Evolutionary conservation across 371 early-diverging fungal genomes (phyloP).

Genomic region (Massospora cicadina): DNA sequence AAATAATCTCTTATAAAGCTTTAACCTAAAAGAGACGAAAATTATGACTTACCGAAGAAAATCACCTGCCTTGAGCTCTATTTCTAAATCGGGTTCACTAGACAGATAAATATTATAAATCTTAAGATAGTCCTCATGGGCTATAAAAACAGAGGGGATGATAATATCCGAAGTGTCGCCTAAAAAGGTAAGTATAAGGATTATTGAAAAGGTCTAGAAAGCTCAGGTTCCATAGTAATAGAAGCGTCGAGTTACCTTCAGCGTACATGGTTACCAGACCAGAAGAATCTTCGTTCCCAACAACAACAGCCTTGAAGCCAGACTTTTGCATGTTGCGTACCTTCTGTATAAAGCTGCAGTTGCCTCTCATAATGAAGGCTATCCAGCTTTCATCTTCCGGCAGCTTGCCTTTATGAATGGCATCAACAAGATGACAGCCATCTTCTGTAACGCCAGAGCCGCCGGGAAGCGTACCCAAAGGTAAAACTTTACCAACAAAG

Average conservation of each 20-base stretch:
- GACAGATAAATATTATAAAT: slow-evolving; percentile 23
- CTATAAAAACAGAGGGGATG: slow-evolving; percentile 58
- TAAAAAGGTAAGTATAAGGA: slow-evolving; percentile 14
- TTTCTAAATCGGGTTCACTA: slow-evolving; percentile 22
- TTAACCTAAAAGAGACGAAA: too few species aligned
- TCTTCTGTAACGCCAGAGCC: slow-evolving; percentile 4
- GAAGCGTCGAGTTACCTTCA: slow-evolving; percentile 27
- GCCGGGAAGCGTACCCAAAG: slow-evolving; percentile 13
- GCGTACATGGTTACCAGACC: slow-evolving; percentile 83
- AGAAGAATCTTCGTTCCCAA: slow-evolving; percentile 58
- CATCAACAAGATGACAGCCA: slow-evolving; percentile 1
- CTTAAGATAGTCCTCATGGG: slow-evolving; percentile 36
- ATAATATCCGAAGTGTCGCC: slow-evolving; percentile 50
- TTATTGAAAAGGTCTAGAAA: too few species aligned
- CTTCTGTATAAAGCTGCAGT: slow-evolving; percentile 72
- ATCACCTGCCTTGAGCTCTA: slow-evolving; percentile 20
- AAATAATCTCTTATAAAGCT: too few species aligned
- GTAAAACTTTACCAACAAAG: slow-evolving; percentile 20
- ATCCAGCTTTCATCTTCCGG: slow-evolving; percentile 38
- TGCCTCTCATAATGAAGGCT: slow-evolving; percentile 63
- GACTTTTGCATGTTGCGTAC: slow-evolving; percentile 71
- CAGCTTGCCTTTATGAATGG: slow-evolving; percentile 12
- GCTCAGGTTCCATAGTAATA: not conserved
- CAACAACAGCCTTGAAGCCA: slow-evolving; percentile 73
- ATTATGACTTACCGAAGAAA: slow-evolving; percentile 20